These are phyloP conservation scores for Hypoxylon fuscum DNA, from an alignment of 495 filamentous ascomycete genomes.

Conservation along the genomic window DNA sequence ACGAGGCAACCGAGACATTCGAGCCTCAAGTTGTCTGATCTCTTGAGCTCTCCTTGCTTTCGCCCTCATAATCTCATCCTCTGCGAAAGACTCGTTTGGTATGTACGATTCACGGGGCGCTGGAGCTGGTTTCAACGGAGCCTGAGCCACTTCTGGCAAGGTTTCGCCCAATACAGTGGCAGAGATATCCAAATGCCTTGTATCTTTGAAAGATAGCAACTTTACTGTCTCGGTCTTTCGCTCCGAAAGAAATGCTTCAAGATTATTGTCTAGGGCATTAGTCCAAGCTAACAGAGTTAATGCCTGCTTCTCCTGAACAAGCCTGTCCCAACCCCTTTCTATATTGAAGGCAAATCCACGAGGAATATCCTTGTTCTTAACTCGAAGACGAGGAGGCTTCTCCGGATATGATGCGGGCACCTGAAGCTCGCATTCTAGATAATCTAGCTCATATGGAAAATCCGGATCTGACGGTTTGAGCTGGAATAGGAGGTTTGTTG, in stretches of 20 bases:
- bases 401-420: slow-evolving; percentile 72
- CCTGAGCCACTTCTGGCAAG: slow-evolving; percentile 59
- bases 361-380: slow-evolving; percentile 82
- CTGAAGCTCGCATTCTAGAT: slow-evolving; percentile 74
- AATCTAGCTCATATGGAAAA: slow-evolving; percentile 80
- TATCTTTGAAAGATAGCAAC: slow-evolving; percentile 72
- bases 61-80: slow-evolving; percentile 68
- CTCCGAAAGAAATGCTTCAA: slow-evolving; percentile 76
- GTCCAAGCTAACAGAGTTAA: slow-evolving; percentile 73
- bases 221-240: slow-evolving; percentile 82
- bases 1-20: slow-evolving; percentile 72
- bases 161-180: slow-evolving; percentile 40
- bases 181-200: slow-evolving; percentile 47
- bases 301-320: slow-evolving; percentile 65
- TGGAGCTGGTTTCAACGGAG: slow-evolving; percentile 51
- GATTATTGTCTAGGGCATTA: slow-evolving; percentile 76
- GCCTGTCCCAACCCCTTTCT: slow-evolving; percentile 76
- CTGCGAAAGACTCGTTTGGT: slow-evolving; percentile 57
- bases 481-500: slow-evolving; percentile 67
- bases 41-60: slow-evolving; percentile 70
- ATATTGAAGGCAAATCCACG: slow-evolving; percentile 83
- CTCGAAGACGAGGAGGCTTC: slow-evolving; percentile 64
- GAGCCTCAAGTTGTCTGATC: slow-evolving; percentile 77
- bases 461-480: slow-evolving; percentile 86
- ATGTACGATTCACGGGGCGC: slow-evolving; percentile 42